phyloP scores from a whole-genome alignment of 1,284 basidiomycete species.

The Mycena citricolor region DNA sequence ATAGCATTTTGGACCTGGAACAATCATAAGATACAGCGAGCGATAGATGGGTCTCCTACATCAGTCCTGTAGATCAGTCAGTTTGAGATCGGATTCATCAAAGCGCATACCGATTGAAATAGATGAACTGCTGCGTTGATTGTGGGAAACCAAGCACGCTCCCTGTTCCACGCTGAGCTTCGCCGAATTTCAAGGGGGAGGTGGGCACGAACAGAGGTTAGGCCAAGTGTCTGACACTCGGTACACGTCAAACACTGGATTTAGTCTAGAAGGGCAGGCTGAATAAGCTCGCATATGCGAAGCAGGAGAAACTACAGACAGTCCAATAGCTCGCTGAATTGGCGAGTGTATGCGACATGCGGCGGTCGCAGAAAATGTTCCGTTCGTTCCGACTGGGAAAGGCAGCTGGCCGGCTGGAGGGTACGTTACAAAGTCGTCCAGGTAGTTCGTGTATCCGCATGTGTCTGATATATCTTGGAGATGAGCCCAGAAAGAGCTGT shows the following conservation, averaged over 20 bases:
- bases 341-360: constrained; percentile 46
- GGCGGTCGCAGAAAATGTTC: constrained; percentile 33
- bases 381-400: constrained; percentile 40
- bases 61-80: constrained; percentile 33
- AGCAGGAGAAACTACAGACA: constrained; percentile 28
- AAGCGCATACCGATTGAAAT: constrained; percentile 17
- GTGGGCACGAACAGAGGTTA: constrained; percentile 33
- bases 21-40: background rate
- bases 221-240: constrained; percentile 41
- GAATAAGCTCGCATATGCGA: background rate
- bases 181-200: background rate
- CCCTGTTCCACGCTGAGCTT: constrained; percentile 33
- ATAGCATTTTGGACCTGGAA: constrained; percentile 56
- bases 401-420: constrained; percentile 60
- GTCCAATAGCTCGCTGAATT: constrained; percentile 42
- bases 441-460: constrained; percentile 65
- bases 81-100: background rate
- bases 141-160: constrained; percentile 58
- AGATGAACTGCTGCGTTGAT: constrained; percentile 48
- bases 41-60: constrained; percentile 26
- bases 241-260: constrained; percentile 54
- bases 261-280: constrained; percentile 37
- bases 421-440: constrained; percentile 61
- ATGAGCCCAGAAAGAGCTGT: constrained; percentile 54
- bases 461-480: constrained; percentile 51